Percentiles rank a stretch among this genome's conserved stretches.
phyloP scores from a whole-genome alignment of 2,329 filamentous ascomycete genomes.

The Penicillium sp. region DNA sequence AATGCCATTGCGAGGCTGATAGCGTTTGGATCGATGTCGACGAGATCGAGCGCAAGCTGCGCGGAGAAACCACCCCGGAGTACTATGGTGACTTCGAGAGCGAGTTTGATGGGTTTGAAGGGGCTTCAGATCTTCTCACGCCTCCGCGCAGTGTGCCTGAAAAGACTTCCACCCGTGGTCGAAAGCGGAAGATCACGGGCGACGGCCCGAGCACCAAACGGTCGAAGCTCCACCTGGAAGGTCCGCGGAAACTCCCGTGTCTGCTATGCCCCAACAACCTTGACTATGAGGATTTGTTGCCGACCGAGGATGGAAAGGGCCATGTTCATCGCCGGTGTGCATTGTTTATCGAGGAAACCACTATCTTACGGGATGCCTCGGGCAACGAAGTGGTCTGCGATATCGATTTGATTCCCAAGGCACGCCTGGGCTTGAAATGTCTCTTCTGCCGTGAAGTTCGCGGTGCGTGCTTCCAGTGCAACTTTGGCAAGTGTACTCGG shows the following conservation, averaged over 20 bases:
- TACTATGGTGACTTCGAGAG: conserved; percentile 61
- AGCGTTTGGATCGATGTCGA: conserved; percentile 98
- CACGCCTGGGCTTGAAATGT: conserved; percentile 88
- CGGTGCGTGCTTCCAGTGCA: conserved; percentile 97
- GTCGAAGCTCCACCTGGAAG: conserved; percentile 73
- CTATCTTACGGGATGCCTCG: conserved; percentile 70
- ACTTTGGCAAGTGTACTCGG: conserved; percentile 88
- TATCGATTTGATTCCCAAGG: conserved; percentile 79
- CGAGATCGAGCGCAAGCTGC: conserved; percentile 91
- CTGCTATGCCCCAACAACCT: conserved; percentile 91
- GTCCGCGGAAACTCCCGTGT: conserved; percentile 77
- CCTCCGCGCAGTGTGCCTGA: conserved; percentile 75
- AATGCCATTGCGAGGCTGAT: conserved; percentile 94
- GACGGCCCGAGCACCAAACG: conserved; percentile 72
- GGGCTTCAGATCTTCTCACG: conserved; percentile 72
- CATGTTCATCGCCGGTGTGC: conserved; percentile 85
- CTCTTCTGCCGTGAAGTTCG: conserved; percentile 92
- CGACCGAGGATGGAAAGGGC: conserved; percentile 83
- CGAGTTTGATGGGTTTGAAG: conserved; percentile 66
- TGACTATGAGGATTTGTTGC: conserved; percentile 76
- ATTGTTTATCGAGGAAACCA: conserved; percentile 89
- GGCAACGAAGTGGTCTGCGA: conserved; percentile 77
- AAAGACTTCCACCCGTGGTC: conserved; percentile 63
- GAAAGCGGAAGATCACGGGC: conserved; percentile 70
- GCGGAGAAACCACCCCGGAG: conserved; percentile 72